Base-by-base conservation (phyloP, 805 yeast species). In the Kregervanrija fluxuum region DNA sequence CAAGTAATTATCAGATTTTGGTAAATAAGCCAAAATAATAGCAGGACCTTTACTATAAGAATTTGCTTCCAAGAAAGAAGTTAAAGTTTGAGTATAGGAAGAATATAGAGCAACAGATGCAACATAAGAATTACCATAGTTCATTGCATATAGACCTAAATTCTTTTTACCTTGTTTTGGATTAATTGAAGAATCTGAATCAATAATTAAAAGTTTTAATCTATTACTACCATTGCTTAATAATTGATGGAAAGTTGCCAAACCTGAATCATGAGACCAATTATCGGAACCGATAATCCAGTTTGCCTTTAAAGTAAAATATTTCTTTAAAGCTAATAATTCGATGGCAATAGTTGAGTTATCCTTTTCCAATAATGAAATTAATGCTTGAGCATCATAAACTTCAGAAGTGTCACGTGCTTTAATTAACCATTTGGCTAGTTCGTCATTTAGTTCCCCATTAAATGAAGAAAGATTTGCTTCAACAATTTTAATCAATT, bases 261-360 rank as follows among this genome's bases (percentile, higher is more conserved):
- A 71, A 37, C 98, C 98, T 54, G 87, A 69, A 67, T 91, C 98
- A 60, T 82, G 89, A 15, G 96, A 77, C 98, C 98, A 91, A 31
- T 93, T 79, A 62, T 91, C 98, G 14, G 96, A 88, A 31, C 97
- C 96, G 45, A 91, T 71, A 48, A 91, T 71, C 98, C 98, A 91
- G 43, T 76, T 70, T 11, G 84, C 70, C 41, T 70, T 69, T 44
- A 71, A 61, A 30, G 56, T 51, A 53, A 85, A 76, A 46, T 62
- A 67, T 8, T 73, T 71, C 46, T 70, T 64, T 37, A 70, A 60
- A 3, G 67, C 62, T 43, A 83, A 64, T 28, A 88, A 59, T 12
- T 70, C 62, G 15, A 65, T 49, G 3, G 81, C 73, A 34, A 66
- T 56, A 8, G 48, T 37, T 15, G 59, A 48, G 22, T 52, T 46